Conservation (phyloP, 2,329 filamentous ascomycete genomes). For the Fusarium pseudoanthophilum region DNA sequence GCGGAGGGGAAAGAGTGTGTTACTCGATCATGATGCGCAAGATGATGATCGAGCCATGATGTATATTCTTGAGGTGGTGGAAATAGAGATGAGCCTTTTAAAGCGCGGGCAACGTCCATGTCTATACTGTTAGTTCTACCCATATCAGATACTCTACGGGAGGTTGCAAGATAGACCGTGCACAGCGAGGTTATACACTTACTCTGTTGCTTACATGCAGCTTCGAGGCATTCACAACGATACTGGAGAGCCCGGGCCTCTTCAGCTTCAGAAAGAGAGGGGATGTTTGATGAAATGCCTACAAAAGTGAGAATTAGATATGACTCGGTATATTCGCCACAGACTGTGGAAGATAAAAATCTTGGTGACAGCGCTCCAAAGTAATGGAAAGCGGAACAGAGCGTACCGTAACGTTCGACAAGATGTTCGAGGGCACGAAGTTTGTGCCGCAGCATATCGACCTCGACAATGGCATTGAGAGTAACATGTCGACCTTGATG, state of each 20-base stretch:
- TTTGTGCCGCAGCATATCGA: slow-evolving; percentile 67
- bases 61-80: slow-evolving; percentile 59
- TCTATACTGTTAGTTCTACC: slow-evolving; percentile 42
- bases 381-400: slow-evolving; percentile 20
- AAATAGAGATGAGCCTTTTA: slow-evolving; percentile 44
- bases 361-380: slow-evolving; percentile 19
- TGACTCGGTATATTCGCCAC: slow-evolving; percentile 4
- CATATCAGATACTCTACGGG: neutral
- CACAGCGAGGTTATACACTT: slow-evolving; percentile 20
- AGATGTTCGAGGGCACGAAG: slow-evolving; percentile 60
- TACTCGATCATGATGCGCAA: slow-evolving; percentile 60
- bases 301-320: slow-evolving; percentile 31
- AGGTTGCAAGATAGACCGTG: neutral
- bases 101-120: slow-evolving; percentile 47
- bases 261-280: slow-evolving; percentile 64
- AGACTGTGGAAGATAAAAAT: slow-evolving; percentile 6
- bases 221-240: slow-evolving; percentile 68
- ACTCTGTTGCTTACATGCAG: slow-evolving; percentile 57
- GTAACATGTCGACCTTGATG: slow-evolving; percentile 60
- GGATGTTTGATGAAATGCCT: slow-evolving; percentile 50
- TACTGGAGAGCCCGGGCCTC: slow-evolving; percentile 68
- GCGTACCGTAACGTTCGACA: slow-evolving; percentile 61
- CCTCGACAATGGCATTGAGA: slow-evolving; percentile 60
- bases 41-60: slow-evolving; percentile 64
- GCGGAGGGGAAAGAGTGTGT: slow-evolving; percentile 50